phyloP scores from a whole-genome alignment of 2,329 filamentous ascomycete genomes.

The Remersonia thermophila region DNA sequence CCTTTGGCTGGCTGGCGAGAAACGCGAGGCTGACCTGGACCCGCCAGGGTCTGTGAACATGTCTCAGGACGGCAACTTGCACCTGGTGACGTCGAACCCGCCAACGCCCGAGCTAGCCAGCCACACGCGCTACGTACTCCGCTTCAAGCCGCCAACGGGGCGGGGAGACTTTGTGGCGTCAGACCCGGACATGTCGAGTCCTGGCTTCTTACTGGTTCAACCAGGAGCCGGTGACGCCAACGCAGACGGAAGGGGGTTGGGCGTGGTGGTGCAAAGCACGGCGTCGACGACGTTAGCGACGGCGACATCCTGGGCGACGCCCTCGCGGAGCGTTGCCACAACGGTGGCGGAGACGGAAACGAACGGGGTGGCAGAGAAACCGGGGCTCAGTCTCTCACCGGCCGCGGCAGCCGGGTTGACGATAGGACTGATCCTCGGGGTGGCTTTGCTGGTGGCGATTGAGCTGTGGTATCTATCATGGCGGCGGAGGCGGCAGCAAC shows the following conservation, averaged over 20 bases:
- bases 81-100: constrained; percentile 7
- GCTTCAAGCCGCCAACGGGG: constrained; percentile 11
- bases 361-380: not conserved
- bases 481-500: constrained; percentile 7
- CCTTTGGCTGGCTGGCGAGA: too few species aligned
- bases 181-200: constrained; percentile 10
- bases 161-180: constrained; percentile 5
- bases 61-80: constrained; percentile 9
- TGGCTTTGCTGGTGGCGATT: constrained; percentile 6
- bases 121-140: constrained; percentile 7
- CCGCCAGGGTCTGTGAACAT: constrained; percentile 9
- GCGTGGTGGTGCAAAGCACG: not conserved
- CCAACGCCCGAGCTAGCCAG: constrained; percentile 4
- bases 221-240: not conserved
- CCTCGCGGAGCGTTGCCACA: not conserved
- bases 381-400: constrained; percentile 2
- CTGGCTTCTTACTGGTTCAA: constrained; percentile 9
- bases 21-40: not conserved
- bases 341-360: not conserved
- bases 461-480: constrained; percentile 7
- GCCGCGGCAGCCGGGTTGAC: constrained; percentile 6
- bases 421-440: constrained; percentile 9
- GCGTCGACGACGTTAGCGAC: not conserved
- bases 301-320: not conserved
- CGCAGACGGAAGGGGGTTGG: too few species aligned